These are phyloP conservation scores for Gynochthodes officinalis DNA, from an alignment of 257 asterid species.

Conservation along the genomic window DNA sequence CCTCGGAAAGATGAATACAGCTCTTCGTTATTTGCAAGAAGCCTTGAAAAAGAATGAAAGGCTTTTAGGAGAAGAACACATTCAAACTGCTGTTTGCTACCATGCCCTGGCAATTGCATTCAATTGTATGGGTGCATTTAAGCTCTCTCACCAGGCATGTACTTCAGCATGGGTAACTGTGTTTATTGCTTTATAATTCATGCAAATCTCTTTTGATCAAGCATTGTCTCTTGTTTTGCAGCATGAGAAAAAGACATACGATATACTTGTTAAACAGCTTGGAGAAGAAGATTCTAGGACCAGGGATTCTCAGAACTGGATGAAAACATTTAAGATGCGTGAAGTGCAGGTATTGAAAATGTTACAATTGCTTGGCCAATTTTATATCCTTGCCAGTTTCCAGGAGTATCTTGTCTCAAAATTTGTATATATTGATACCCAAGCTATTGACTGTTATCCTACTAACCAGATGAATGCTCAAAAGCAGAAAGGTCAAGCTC, in stretches of 20 bases:
- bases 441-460: background rate
- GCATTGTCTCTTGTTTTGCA: slow-evolving; percentile 30
- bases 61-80: slow-evolving; percentile 85
- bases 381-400: background rate
- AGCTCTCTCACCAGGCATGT: slow-evolving; percentile 85
- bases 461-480: slow-evolving; percentile 66
- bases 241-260: slow-evolving; percentile 94
- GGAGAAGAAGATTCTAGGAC: slow-evolving; percentile 98
- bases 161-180: slow-evolving; percentile 6
- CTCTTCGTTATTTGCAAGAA: slow-evolving; percentile 92
- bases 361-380: background rate
- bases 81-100: slow-evolving; percentile 98
- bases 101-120: slow-evolving; percentile 95
- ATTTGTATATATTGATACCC: background rate
- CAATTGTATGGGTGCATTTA: slow-evolving; percentile 87
- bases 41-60: slow-evolving; percentile 86
- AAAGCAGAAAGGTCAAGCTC: slow-evolving; percentile 82
- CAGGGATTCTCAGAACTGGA: slow-evolving; percentile 85
- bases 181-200: slow-evolving; percentile 2
- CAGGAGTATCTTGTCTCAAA: background rate
- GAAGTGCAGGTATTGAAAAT: slow-evolving; percentile 57
- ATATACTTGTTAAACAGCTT: slow-evolving; percentile 88
- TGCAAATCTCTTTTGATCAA: slow-evolving; percentile 2
- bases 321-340: slow-evolving; percentile 86
- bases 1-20: slow-evolving; percentile 76